Evolutionary conservation across 176 grass and related monocot genomes (phyloP).

Genomic region (Chrysopogon serrulatus): DNA sequence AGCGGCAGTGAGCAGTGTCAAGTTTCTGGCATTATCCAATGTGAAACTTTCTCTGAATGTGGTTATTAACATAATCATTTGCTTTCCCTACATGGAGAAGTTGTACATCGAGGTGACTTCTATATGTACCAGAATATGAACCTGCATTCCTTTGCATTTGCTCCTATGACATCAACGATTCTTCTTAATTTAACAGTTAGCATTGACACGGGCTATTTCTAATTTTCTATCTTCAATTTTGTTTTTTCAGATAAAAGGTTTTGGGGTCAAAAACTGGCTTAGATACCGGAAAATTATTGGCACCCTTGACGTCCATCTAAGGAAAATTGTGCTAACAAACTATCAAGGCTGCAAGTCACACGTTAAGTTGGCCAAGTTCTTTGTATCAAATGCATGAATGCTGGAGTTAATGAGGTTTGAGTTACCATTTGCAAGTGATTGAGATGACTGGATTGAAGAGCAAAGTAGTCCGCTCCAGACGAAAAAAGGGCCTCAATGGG

Average conservation of each 20-base stretch:
- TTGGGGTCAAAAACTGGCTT: no score
- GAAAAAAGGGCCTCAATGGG: not conserved
- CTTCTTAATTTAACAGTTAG: no score
- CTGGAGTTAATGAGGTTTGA: not conserved
- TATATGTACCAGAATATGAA: no score
- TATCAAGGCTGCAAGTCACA: not conserved
- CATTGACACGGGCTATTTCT: no score
- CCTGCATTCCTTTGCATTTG: no score
- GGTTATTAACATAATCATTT: not conserved
- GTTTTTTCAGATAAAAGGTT: no score
- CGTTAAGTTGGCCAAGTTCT: not conserved
- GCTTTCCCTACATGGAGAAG: not conserved
- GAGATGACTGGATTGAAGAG: not conserved
- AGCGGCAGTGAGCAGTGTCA: not conserved
- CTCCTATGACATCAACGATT: no score
- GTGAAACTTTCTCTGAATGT: not conserved
- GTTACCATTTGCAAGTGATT: not conserved
- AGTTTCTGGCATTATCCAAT: not conserved
- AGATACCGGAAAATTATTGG: not conserved
- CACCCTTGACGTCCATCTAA: not conserved
- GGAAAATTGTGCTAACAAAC: not conserved
- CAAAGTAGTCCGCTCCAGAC: not conserved
- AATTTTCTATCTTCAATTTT: no score
- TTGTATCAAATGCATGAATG: not conserved
- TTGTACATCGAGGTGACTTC: no score